Evolutionary conservation across 768 basidiomycete genomes (phyloP).

Genomic region (Phanerochaete carnosa): DNA sequence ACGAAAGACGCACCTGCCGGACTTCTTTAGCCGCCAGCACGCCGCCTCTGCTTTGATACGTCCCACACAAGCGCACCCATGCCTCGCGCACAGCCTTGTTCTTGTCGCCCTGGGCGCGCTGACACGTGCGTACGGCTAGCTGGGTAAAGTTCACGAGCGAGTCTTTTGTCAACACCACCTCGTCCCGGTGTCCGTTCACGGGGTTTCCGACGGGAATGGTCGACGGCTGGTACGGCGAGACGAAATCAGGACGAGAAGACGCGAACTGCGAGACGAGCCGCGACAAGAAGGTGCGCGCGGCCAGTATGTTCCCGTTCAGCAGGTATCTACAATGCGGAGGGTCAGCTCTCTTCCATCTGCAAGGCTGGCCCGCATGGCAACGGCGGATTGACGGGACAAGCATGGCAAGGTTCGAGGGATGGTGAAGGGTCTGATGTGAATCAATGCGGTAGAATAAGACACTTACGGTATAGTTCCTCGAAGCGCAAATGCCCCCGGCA

Average conservation of each 20-base stretch:
- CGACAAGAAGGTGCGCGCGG: constrained; percentile 89
- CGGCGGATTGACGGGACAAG: background rate
- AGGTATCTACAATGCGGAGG: constrained; percentile 53
- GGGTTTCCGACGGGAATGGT: constrained; percentile 48
- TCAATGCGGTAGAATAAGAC: background rate
- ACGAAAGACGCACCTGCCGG: constrained; percentile 51
- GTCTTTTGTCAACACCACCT: constrained; percentile 74
- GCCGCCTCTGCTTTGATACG: constrained; percentile 75
- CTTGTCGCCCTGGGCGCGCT: constrained; percentile 78
- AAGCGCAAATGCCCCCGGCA: constrained; percentile 74
- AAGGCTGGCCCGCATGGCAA: background rate
- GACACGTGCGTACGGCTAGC: constrained; percentile 83
- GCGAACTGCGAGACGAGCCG: constrained; percentile 68
- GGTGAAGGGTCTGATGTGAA: background rate
- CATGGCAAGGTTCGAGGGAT: background rate
- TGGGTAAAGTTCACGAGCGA: constrained; percentile 85
- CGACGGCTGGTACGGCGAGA: constrained; percentile 36
- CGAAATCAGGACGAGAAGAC: constrained; percentile 38
- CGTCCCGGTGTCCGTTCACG: constrained; percentile 39
- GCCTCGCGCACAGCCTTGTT: constrained; percentile 73
- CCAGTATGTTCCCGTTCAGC: constrained; percentile 86
- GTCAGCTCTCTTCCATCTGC: background rate
- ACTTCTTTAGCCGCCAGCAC: constrained; percentile 58
- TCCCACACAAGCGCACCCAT: constrained; percentile 83
- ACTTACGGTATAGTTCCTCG: constrained; percentile 84